Base-by-base conservation (phyloP, 2,329 filamentous ascomycete species). In the Trichophyton verrucosum region DNA sequence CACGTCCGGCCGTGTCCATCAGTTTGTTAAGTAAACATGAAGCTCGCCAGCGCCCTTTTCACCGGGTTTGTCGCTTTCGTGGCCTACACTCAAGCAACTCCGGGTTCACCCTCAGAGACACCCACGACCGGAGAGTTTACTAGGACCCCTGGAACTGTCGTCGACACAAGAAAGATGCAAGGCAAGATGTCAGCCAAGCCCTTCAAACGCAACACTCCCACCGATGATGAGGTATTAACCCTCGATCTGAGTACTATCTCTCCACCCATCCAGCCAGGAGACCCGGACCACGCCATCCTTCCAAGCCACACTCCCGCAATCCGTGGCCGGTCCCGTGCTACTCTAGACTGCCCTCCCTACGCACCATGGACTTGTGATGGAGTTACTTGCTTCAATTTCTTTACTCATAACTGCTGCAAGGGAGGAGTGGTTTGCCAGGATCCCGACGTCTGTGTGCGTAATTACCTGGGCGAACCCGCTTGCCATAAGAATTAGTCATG, bases 361-460 rank as follows among this genome's bases (percentile, higher is more conserved):
- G n/a, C 44, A 9, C 59, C 61, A 13, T 63, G 61, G 61, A 36
- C 61, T 6, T 64, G 63, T 44, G 63, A 63, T 13, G 58, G 56
- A 6, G 49, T 58, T 15, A 38, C 58, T 13, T 64, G 63, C 38
- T 58, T 64, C 20, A 62, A 64, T 59, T 60, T 44, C n/a, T 61
- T 56, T 15, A 61, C 47, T 24, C 49, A 61, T 51, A 64, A 51
- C 46, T 64, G 63, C 49, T 64, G 63, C 58, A 51, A 61, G 53
- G 63, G 63, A 40, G 63, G 63, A 5, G 24, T 42, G 57, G 17
- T 61, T 1, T 64, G 63, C 42, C 8, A 22, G 38, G 58, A 56
- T n/a, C 60, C 57, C 13, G 33, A 27, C 11, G 51, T 63, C 20
- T 63, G 62, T 13, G 60, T 60, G 3, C 15, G 22, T 27, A 57